Conservation (phyloP, 305 asterid genomes). For the Fraxinus velutina region DNA sequence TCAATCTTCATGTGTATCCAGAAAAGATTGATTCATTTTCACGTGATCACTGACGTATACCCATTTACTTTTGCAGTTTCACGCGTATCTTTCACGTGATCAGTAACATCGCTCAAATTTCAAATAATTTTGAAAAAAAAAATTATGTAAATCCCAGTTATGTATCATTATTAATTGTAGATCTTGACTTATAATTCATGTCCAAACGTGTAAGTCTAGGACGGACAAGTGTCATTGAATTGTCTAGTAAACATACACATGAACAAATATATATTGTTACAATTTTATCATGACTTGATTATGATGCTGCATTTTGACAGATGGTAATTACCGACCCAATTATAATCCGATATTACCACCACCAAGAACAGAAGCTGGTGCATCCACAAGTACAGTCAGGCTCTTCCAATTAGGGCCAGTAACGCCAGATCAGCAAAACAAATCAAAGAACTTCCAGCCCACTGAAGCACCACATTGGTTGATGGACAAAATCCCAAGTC, state of each 20-base stretch:
- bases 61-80: background rate
- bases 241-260: background rate
- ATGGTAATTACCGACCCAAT: slow-evolving; percentile 36
- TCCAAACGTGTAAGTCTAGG: slow-evolving; percentile 10
- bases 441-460: slow-evolving; percentile 33
- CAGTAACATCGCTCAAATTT: background rate
- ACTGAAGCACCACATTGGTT: slow-evolving; percentile 34
- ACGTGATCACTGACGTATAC: slow-evolving; percentile 10
- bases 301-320: slow-evolving; percentile 42
- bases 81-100: background rate
- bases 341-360: slow-evolving; percentile 44
- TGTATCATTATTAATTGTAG: background rate
- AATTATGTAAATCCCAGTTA: background rate
- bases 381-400: slow-evolving; percentile 35
- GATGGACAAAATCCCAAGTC: slow-evolving; percentile 28
- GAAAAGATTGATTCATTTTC: slow-evolving; percentile 7
- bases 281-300: slow-evolving; percentile 7
- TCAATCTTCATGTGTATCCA: background rate
- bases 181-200: background rate
- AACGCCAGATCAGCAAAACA: slow-evolving; percentile 56
- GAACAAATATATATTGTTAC: slow-evolving; percentile 14
- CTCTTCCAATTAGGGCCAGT: slow-evolving; percentile 44
- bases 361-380: slow-evolving; percentile 38
- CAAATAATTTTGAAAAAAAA: background rate
- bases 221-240: slow-evolving; percentile 4